A percentile compares a stretch with the other conserved stretches of the same genome.
Conservation (phyloP, 1,284 basidiomycete genomes). For the Serendipita sp. region DNA sequence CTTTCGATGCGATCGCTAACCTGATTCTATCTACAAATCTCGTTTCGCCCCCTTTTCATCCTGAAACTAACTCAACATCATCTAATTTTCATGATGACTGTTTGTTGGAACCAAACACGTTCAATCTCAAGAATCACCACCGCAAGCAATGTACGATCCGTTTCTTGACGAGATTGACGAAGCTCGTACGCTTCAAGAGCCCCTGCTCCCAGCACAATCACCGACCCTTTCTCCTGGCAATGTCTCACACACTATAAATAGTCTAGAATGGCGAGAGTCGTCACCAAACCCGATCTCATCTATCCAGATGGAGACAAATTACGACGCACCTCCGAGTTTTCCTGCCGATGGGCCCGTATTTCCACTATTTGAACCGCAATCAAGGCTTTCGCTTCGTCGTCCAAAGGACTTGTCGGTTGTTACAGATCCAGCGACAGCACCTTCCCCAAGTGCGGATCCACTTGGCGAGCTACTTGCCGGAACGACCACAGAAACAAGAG, state of each 20-base stretch:
- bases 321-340: no score
- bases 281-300: background rate
- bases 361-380: background rate
- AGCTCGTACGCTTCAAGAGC: background rate
- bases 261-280: background rate
- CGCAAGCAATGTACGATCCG: constrained; percentile 1
- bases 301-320: background rate
- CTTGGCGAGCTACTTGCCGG: background rate
- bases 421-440: background rate
- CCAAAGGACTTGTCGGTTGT: background rate
- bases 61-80: no score
- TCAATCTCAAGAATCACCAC: background rate
- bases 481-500: background rate
- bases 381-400: background rate
- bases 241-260: background rate
- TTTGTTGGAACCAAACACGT: background rate
- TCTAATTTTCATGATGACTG: background rate
- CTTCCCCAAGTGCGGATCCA: background rate
- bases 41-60: no score
- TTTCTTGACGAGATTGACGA: background rate
- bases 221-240: background rate
- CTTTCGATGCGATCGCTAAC: no score
- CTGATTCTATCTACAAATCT: no score
- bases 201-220: background rate
- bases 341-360: background rate